phyloP scores from a whole-genome alignment of 2,329 filamentous ascomycete genomes.

The Fusarium albosuccineum region DNA sequence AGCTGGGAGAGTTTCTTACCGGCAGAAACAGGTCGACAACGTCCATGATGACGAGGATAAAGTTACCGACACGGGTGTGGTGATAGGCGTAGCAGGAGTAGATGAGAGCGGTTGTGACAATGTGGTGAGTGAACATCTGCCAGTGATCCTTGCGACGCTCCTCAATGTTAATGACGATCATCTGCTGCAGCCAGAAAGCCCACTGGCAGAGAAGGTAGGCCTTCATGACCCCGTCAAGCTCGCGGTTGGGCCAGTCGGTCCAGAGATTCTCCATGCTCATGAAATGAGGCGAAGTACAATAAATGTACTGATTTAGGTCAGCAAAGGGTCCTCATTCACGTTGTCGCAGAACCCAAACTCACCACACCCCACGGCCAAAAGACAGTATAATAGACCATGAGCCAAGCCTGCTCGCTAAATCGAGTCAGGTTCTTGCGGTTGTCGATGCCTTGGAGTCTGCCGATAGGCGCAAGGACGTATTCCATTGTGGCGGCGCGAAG shows the following conservation, averaged over 20 bases:
- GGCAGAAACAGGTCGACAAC: constrained; percentile 90
- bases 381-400: constrained; percentile 83
- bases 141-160: constrained; percentile 93
- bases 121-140: constrained; percentile 96
- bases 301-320: constrained; percentile 75
- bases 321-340: neutral
- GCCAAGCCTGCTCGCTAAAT: constrained; percentile 95
- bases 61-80: constrained; percentile 86
- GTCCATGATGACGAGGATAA: constrained; percentile 94
- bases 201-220: constrained; percentile 91
- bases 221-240: constrained; percentile 82
- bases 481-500: constrained; percentile 88
- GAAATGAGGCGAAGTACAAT: constrained; percentile 82
- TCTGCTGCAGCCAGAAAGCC: constrained; percentile 94
- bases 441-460: constrained; percentile 77
- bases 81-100: constrained; percentile 88
- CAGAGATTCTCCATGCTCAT: constrained; percentile 83
- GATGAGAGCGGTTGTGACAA: constrained; percentile 87
- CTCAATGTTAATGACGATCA: constrained; percentile 94
- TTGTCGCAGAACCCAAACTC: constrained; percentile 51
- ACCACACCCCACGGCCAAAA: constrained; percentile 91
- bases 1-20: constrained; percentile 82
- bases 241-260: constrained; percentile 85
- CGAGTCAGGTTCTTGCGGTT: constrained; percentile 82
- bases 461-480: constrained; percentile 85